These are phyloP conservation scores for Bipolaris oryzae DNA, from an alignment of 2,329 filamentous ascomycete species.

Conservation along the genomic window DNA sequence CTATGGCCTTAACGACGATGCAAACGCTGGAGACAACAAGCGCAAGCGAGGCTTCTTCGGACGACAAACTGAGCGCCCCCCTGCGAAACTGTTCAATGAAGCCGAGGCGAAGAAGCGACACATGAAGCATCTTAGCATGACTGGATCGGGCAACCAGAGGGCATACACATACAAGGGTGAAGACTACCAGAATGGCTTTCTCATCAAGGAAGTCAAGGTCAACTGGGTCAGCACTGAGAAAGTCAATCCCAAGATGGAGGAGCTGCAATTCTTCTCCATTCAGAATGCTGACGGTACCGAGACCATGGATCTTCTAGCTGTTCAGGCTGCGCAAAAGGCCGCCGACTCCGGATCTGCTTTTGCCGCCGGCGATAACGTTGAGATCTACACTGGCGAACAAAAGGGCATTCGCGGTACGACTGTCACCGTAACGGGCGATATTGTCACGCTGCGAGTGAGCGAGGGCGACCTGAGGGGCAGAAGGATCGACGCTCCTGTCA, in stretches of 20 bases:
- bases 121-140: slow-evolving; percentile 63
- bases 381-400: slow-evolving; percentile 95
- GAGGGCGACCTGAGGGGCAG: slow-evolving; percentile 83
- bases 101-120: slow-evolving; percentile 89
- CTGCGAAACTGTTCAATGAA: slow-evolving; percentile 91
- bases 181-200: slow-evolving; percentile 89
- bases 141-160: slow-evolving; percentile 64
- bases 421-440: slow-evolving; percentile 84
- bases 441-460: slow-evolving; percentile 84
- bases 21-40: slow-evolving; percentile 64
- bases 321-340: slow-evolving; percentile 88
- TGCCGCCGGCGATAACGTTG: slow-evolving; percentile 91
- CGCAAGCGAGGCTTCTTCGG: slow-evolving; percentile 70
- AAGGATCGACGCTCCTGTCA: slow-evolving; percentile 88
- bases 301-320: slow-evolving; percentile 87
- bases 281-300: slow-evolving; percentile 90
- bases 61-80: slow-evolving; percentile 69
- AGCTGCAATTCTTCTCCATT: slow-evolving; percentile 91
- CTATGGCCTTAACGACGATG: slow-evolving; percentile 86
- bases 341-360: slow-evolving; percentile 82
- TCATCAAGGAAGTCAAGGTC: slow-evolving; percentile 92
- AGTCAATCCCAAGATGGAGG: slow-evolving; percentile 90
- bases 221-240: slow-evolving; percentile 84
- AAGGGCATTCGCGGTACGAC: slow-evolving; percentile 87
- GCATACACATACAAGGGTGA: slow-evolving; percentile 86